Evolutionary conservation across 2,329 filamentous ascomycete genomes (phyloP), one percentile per base, ranked within the genome.

Genomic region (Arthrobotrys entomopaga): DNA sequence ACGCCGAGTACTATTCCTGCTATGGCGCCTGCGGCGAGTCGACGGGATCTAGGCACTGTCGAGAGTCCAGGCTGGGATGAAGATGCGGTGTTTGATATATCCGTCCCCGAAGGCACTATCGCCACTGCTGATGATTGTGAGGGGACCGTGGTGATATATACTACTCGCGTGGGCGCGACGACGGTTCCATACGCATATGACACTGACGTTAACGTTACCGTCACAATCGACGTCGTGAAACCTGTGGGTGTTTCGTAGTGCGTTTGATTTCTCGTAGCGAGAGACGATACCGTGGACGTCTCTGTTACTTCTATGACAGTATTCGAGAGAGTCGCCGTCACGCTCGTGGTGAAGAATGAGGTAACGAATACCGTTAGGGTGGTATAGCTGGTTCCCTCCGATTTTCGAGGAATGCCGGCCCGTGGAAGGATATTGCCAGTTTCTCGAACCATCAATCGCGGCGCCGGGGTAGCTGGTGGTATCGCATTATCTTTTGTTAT

Each of bases 221-320:
- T 64, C 11, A 75, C 58, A 19, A 29, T 64, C 4, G 52, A 53
- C 3, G 60, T 65, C 0, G 24, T 61, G 38, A 75, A 75, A 8
- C 71, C 65, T 6, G 64, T 75, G 2, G 71, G 64, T 15, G 71
- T 75, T 20, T 65, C 65, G 49, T 65, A 75, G 50, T 75, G 71
- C 1, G 71, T 75, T 26, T 70, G 71, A 22, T 69, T 75, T 42
- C 56, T 52, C 2, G 65, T 70, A 1, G 71, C 71, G 8, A 65
- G 11, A 1, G 59, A 70, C 13, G 71, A 65, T 34, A 70, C 52
- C 10, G 71, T 75, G 13, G 46, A 38, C 0, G 65, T 75, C 46
- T 48, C 48, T 6, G 71, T 70, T 11, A 64, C 34, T 40, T 49
- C 65, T 1, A 75, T 5, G 20, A 59, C 16, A 0, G 64, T 40